Base-by-base conservation (phyloP, 2,329 filamentous ascomycete genomes). In the Cladorrhinum sp. region DNA sequence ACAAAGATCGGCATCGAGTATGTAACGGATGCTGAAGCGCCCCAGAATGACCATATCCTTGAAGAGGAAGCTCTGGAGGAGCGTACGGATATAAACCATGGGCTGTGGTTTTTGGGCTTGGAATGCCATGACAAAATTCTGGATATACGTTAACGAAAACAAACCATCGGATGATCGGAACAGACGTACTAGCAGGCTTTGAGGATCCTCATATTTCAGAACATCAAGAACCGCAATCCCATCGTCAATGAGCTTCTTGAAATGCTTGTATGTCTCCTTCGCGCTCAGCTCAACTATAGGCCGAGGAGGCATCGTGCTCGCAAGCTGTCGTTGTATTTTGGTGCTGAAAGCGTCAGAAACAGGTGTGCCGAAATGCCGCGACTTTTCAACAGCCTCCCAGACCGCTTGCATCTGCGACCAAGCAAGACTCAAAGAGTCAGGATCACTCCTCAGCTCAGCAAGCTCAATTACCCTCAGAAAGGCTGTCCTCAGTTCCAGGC, bases 291-390 rank as follows among this genome's bases (percentile, higher is more conserved):
- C 82, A 10, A 97, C 90, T 68, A 97, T 94, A 0, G 94, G 93
- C 8, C 94, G 85, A 7, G 95, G 95, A 3, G 95, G 95, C 69
- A 97, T 93, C 0, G 92, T 97, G 67, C 92, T 97, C 0, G 95
- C 93, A 30, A 99, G 80, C 64, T 89, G 89, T n/a, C 93, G 85
- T 72, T 99, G 95, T 39, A 98, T 82, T 71, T 96, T 96, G 23
- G 86, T 85, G 68, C 92, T 97, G 73, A 97, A 98, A 0, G 93
- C 86, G n/a, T 87, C 86, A 0, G 87, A 82, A 0, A 96, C 86
- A 0, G 84, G 74, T 55, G 81, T 86, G 0, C 86, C 89, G 2
- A 94, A 74, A 0, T 75, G 67, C 58, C 88, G 82, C 1, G 88
- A 86, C 26, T 80, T 78, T 61, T 83, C 79, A 57, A 96, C 79